Conservation (phyloP, 116 monocot species). For the Thalassia testudinum region DNA sequence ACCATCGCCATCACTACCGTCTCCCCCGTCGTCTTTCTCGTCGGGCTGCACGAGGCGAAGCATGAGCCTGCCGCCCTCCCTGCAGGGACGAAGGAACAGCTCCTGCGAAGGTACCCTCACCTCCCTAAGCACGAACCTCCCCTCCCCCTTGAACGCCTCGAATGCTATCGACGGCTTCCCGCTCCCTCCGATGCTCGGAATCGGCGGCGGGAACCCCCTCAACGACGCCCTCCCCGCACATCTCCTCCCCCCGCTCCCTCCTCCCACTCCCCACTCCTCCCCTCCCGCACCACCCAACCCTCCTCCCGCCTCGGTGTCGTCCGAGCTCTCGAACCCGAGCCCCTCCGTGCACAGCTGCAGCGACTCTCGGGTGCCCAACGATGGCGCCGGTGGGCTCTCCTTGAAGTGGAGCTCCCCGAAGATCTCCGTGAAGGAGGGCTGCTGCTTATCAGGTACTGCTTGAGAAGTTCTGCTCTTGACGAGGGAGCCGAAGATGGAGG, state of each 20-base stretch:
- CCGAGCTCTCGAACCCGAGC: slow-evolving; percentile 78
- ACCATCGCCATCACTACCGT: too few species aligned
- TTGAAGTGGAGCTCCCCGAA: slow-evolving; percentile 19
- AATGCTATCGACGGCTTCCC: slow-evolving; percentile 60
- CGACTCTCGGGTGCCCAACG: slow-evolving; percentile 9
- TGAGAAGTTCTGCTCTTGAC: too few species aligned
- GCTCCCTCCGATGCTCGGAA: slow-evolving; percentile 37
- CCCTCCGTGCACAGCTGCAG: slow-evolving; percentile 76
- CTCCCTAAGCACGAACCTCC: slow-evolving; percentile 77
- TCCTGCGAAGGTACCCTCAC: slow-evolving; percentile 43
- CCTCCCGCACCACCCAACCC: background rate
- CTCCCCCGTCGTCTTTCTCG: too few species aligned
- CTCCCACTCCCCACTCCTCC: background rate
- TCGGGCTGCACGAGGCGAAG: slow-evolving; percentile 35
- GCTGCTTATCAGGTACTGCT: too few species aligned
- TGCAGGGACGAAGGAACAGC: slow-evolving; percentile 39
- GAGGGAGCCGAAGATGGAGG: too few species aligned
- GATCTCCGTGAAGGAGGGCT: slow-evolving; percentile 11
- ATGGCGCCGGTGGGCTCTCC: slow-evolving; percentile 3
- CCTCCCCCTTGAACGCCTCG: slow-evolving; percentile 30
- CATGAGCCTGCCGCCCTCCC: slow-evolving; percentile 57
- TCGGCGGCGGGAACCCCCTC: slow-evolving; percentile 48
- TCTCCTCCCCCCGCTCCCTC: background rate
- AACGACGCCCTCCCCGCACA: slow-evolving; percentile 2
- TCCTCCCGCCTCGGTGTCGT: slow-evolving; percentile 8